These are phyloP conservation scores for Blastobotrys chiropterorum DNA, from an alignment of 805 yeast species.

Conservation along the genomic window DNA sequence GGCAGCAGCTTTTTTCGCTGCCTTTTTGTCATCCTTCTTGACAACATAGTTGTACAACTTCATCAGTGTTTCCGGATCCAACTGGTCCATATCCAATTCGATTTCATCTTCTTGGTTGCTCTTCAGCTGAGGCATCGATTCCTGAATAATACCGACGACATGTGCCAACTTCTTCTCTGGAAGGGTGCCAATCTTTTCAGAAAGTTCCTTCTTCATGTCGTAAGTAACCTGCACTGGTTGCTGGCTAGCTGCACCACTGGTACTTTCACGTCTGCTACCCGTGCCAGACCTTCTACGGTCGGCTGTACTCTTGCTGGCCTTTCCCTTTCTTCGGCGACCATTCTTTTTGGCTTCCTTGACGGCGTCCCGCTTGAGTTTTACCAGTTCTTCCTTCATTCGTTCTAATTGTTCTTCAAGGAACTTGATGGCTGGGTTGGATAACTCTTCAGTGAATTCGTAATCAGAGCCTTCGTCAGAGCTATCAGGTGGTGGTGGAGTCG, in stretches of 20 bases:
- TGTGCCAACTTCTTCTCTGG: conserved; percentile 77
- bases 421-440: conserved; percentile 84
- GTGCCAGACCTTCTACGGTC: conserved; percentile 11
- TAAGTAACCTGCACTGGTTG: conserved; percentile 61
- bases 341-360: conserved; percentile 42
- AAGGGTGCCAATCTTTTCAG: conserved; percentile 69
- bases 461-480: conserved; percentile 37
- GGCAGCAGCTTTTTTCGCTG: conserved; percentile 15
- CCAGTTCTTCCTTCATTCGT: conserved; percentile 80
- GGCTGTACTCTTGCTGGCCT: conserved; percentile 36
- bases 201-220: conserved; percentile 92
- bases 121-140: conserved; percentile 56
- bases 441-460: conserved; percentile 37
- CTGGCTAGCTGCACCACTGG: conserved; percentile 23
- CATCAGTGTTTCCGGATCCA: conserved; percentile 76
- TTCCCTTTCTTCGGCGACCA: conserved; percentile 48
- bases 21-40: conserved; percentile 33
- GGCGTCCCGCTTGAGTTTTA: conserved; percentile 61
- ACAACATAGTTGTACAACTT: conserved; percentile 81
- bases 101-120: conserved; percentile 83
- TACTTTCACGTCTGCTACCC: conserved; percentile 10
- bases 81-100: conserved; percentile 90
- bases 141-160: conserved; percentile 79
- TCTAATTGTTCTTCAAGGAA: conserved; percentile 81
- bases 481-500: conserved; percentile 45